Conservation (phyloP, 257 asterid species). For the Solanum virginianum region DNA sequence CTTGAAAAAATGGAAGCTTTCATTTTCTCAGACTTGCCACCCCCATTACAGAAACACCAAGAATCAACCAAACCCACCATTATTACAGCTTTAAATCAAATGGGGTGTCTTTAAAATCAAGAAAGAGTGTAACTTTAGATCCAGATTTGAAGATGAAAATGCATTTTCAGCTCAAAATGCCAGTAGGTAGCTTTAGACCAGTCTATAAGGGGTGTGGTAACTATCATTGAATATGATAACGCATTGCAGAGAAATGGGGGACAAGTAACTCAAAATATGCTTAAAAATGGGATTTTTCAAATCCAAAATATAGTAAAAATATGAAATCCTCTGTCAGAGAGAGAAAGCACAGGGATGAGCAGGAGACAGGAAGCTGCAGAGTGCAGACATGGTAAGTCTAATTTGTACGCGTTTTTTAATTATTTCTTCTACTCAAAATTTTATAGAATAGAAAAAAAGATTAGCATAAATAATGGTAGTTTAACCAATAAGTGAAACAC, state of each 20-base stretch:
- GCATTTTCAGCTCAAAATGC: slow-evolving; percentile 6
- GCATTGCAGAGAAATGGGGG: neutral
- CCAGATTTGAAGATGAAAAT: slow-evolving; percentile 23
- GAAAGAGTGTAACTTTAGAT: slow-evolving; percentile 20
- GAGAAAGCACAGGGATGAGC: neutral
- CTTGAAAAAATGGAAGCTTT: slow-evolving; percentile 69
- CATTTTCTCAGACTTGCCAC: slow-evolving; percentile 88
- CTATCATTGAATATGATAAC: neutral
- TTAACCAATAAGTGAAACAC: too few species aligned
- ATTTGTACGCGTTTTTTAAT: neutral
- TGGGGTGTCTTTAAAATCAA: neutral
- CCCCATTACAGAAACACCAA: slow-evolving; percentile 94
- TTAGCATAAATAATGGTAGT: neutral
- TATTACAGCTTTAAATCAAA: neutral
- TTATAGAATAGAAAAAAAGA: neutral
- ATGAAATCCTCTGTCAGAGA: neutral
- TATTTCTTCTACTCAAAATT: neutral
- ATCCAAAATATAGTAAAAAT: neutral
- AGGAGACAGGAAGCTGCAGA: neutral
- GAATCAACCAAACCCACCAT: slow-evolving; percentile 82
- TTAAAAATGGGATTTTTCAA: neutral
- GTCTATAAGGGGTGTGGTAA: neutral
- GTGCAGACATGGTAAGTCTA: neutral
- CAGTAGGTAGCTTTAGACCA: neutral
- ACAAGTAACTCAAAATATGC: neutral